Evolutionary conservation across 352 stramenopile genomes (phyloP).

Genomic region (Pythium rhizo-oryzae): DNA sequence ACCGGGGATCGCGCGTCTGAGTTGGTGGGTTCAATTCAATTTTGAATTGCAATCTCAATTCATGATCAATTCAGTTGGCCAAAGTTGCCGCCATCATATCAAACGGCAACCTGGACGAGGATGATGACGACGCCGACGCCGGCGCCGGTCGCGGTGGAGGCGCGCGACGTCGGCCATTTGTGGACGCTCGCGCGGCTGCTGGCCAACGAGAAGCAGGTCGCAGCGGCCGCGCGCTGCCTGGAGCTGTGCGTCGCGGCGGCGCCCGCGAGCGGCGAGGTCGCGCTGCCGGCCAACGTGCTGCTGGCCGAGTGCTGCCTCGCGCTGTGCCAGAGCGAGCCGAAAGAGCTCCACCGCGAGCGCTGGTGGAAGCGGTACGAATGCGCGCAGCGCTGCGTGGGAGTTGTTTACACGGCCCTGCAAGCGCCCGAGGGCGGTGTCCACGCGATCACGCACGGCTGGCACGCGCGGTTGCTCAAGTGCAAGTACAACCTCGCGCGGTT

Average conservation of each 20-base stretch:
- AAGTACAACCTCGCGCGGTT: constrained; percentile 57
- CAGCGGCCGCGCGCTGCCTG: constrained; percentile 49
- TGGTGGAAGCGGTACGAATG: constrained; percentile 53
- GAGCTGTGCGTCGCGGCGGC: constrained; percentile 36
- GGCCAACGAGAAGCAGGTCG: constrained; percentile 38
- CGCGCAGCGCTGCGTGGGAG: constrained; percentile 46
- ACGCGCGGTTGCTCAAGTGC: constrained; percentile 49
- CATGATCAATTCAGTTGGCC: constrained; percentile 10
- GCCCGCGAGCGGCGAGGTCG: not conserved
- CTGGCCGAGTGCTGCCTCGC: constrained; percentile 63
- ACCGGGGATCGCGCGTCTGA: not conserved
- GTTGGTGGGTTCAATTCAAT: constrained; percentile 20
- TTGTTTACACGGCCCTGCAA: constrained; percentile 31
- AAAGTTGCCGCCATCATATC: not conserved
- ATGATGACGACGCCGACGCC: constrained; percentile 1
- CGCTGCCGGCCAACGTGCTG: constrained; percentile 35
- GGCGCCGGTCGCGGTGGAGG: not conserved
- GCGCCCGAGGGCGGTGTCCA: constrained; percentile 6
- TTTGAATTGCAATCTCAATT: constrained; percentile 24
- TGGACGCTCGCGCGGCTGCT: constrained; percentile 66
- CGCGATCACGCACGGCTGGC: constrained; percentile 40
- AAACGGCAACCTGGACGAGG: constrained; percentile 1
- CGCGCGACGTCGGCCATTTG: constrained; percentile 38
- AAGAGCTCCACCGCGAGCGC: constrained; percentile 48
- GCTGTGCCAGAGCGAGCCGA: constrained; percentile 41